A percentile compares a stretch with the other conserved stretches of the same genome.
These are phyloP conservation scores for Psilocybe cyanescens DNA, from an alignment of 768 basidiomycete genomes.

Conservation along the genomic window DNA sequence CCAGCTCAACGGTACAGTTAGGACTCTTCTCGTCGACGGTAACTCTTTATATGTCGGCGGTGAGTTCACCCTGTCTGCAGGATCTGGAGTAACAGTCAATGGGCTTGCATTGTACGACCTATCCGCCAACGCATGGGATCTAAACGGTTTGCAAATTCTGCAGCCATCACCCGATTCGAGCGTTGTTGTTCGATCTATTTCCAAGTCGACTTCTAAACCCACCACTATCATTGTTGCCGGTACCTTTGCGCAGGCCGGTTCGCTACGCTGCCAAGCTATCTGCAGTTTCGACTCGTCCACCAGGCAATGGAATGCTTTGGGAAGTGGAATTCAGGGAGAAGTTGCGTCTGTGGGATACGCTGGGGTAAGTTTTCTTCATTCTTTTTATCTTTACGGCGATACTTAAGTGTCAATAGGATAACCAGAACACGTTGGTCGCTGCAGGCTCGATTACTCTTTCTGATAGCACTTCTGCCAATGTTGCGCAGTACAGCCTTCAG, in stretches of 20 bases:
- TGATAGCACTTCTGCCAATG: conserved; percentile 66
- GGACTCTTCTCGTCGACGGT: conserved; percentile 72
- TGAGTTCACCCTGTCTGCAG: conserved; percentile 59
- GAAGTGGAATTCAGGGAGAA: conserved; percentile 81
- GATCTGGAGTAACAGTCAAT: conserved; percentile 52
- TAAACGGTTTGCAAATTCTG: conserved; percentile 60
- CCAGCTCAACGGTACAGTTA: conserved; percentile 76
- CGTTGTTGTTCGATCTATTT: conserved; percentile 76
- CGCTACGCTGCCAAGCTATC: conserved; percentile 72
- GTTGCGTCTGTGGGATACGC: conserved; percentile 79
- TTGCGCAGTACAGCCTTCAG: conserved; percentile 71
- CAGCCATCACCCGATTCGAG: conserved; percentile 53
- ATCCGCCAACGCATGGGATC: conserved; percentile 60
- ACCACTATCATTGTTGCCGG: conserved; percentile 82
- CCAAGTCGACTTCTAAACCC: conserved; percentile 58
- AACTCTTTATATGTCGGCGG: conserved; percentile 83
- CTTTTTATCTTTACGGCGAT: background rate
- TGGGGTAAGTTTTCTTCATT: conserved; percentile 58
- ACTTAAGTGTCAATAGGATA: conserved; percentile 43
- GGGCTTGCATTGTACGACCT: conserved; percentile 87
- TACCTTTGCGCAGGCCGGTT: conserved; percentile 82
- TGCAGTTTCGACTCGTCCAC: conserved; percentile 71
- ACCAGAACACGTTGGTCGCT: conserved; percentile 74
- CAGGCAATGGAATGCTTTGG: conserved; percentile 83
- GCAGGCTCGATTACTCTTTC: conserved; percentile 78